Percentiles rank a stretch among this genome's conserved stretches.
phyloP scores from a whole-genome alignment of 2,329 filamentous ascomycete genomes.

The Pleurostoma richardsiae region DNA sequence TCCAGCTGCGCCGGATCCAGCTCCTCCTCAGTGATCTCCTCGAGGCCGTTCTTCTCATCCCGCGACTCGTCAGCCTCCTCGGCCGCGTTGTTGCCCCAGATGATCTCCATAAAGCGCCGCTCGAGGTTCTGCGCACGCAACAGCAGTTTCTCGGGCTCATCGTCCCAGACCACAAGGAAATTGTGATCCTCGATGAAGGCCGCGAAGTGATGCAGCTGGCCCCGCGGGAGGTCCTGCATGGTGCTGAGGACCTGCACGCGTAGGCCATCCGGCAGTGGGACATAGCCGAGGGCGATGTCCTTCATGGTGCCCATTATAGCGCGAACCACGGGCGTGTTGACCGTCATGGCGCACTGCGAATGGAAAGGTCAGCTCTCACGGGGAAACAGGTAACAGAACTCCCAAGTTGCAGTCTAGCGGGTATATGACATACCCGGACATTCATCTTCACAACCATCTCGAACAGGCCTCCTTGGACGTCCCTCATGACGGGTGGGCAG shows the following conservation, averaged over 20 bases:
- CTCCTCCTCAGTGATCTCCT: constrained; percentile 29
- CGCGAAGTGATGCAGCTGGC: constrained; percentile 62
- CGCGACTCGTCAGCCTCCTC: constrained; percentile 33
- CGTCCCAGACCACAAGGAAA: constrained; percentile 60
- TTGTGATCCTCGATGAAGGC: constrained; percentile 56
- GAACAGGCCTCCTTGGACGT: constrained; percentile 25
- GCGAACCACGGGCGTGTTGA: constrained; percentile 60
- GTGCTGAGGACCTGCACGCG: constrained; percentile 58
- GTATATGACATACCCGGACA: constrained; percentile 22
- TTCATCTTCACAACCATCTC: constrained; percentile 31
- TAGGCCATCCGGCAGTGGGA: constrained; percentile 53
- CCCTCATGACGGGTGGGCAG: constrained; percentile 29
- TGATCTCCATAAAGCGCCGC: constrained; percentile 48
- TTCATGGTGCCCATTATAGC: constrained; percentile 44
- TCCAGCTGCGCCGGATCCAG: constrained; percentile 37
- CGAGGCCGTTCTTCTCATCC: constrained; percentile 27
- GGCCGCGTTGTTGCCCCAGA: constrained; percentile 43
- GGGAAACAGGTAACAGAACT: too few species aligned
- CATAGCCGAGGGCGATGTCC: constrained; percentile 37
- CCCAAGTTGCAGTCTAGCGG: background rate
- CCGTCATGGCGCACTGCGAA: constrained; percentile 58
- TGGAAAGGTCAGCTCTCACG: background rate
- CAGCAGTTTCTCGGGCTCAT: constrained; percentile 52
- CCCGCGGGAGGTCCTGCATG: constrained; percentile 50
- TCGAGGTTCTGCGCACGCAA: constrained; percentile 47